phyloP scores from a whole-genome alignment of 2,329 filamentous ascomycete genomes.

The Aspergillus neoniger region DNA sequence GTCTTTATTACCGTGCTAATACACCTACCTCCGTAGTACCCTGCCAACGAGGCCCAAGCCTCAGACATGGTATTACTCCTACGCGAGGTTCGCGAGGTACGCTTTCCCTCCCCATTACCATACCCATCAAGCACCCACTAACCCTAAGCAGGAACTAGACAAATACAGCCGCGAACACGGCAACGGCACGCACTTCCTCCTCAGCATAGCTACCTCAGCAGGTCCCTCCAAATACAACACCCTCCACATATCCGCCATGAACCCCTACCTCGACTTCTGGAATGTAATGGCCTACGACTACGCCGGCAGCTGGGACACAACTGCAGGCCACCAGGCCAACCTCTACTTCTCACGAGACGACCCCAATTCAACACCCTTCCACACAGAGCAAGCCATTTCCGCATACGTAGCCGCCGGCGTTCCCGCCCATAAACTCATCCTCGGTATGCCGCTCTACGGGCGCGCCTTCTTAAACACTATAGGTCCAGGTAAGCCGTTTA shows the following conservation, averaged over 20 bases:
- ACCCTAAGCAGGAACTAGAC: constrained; percentile 38
- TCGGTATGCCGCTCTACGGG: constrained; percentile 92
- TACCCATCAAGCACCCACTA: neutral
- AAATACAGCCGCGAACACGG: constrained; percentile 43
- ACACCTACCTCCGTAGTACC: constrained; percentile 29
- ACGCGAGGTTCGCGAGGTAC: constrained; percentile 33
- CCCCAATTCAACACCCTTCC: constrained; percentile 74
- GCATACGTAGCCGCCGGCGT: constrained; percentile 70
- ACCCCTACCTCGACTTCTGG: constrained; percentile 53
- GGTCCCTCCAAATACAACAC: constrained; percentile 49
- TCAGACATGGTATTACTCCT: constrained; percentile 40
- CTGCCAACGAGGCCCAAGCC: constrained; percentile 35
- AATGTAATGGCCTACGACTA: constrained; percentile 83
- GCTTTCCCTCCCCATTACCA: constrained; percentile 4
- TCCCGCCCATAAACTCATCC: constrained; percentile 69
- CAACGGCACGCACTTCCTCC: constrained; percentile 44
- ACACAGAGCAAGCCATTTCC: constrained; percentile 68
- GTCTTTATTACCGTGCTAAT: neutral
- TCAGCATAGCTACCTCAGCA: constrained; percentile 50
- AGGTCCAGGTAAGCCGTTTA: constrained; percentile 69
- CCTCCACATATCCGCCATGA: constrained; percentile 49
- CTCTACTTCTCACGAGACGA: constrained; percentile 62
- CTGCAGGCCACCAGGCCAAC: constrained; percentile 78
- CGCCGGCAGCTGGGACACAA: constrained; percentile 74
- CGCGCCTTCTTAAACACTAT: constrained; percentile 79